These are phyloP conservation scores for Ilex asprella DNA, from an alignment of 257 asterid genomes.

Conservation along the genomic window DNA sequence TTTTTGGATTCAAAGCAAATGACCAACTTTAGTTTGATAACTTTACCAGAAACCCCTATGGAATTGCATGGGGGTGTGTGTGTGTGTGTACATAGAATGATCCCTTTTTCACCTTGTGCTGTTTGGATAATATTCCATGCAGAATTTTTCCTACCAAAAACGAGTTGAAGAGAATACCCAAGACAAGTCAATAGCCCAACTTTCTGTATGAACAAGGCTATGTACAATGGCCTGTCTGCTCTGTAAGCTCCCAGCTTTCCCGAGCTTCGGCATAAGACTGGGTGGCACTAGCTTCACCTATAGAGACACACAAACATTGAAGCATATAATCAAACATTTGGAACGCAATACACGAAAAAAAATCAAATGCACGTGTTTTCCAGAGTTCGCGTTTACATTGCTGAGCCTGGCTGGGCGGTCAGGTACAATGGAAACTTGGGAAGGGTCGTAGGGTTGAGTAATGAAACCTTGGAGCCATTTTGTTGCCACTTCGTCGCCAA, in stretches of 20 bases:
- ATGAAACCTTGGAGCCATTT: constrained; percentile 66
- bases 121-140: too few relatives aligned
- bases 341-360: not conserved
- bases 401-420: constrained; percentile 78
- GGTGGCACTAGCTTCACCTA: constrained; percentile 93
- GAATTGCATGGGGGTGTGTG: too few relatives aligned
- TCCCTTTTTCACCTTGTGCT: too few relatives aligned
- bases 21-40: too few relatives aligned
- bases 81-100: too few relatives aligned
- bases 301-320: constrained; percentile 16
- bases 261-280: constrained; percentile 93
- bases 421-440: constrained; percentile 40
- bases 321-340: constrained; percentile 48
- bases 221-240: constrained; percentile 94
- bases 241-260: constrained; percentile 93
- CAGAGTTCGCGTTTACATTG: constrained; percentile 24
- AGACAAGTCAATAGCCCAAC: constrained; percentile 98
- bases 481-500: constrained; percentile 70
- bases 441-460: constrained; percentile 33
- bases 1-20: too few relatives aligned
- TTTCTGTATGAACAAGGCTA: constrained; percentile 91
- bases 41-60: too few relatives aligned
- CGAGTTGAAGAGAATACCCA: constrained; percentile 46
- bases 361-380: not conserved
- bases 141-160: not conserved